These are phyloP conservation scores for Suillus lakei DNA, from an alignment of 768 basidiomycete species.

Conservation along the genomic window DNA sequence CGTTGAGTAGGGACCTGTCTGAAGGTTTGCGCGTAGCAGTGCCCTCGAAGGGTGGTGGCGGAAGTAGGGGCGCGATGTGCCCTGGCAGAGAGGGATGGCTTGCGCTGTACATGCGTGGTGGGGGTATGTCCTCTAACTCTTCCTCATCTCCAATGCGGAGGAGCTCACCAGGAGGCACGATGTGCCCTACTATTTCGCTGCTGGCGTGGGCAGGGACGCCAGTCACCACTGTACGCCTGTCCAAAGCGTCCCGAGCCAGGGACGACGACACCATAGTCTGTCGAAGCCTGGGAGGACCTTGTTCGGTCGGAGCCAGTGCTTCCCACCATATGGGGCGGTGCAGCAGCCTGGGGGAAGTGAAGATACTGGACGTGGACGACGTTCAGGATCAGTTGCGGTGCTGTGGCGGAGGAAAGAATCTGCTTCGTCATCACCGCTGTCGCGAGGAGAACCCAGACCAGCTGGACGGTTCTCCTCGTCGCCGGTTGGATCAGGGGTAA, in stretches of 20 bases:
- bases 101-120: slow-evolving; percentile 34
- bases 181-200: slow-evolving; percentile 38
- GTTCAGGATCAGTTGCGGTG: slow-evolving; percentile 23
- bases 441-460: slow-evolving; percentile 72
- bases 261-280: slow-evolving; percentile 40
- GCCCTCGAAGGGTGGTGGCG: slow-evolving; percentile 43
- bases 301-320: slow-evolving; percentile 44
- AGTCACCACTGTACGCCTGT: slow-evolving; percentile 34
- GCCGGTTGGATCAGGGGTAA: slow-evolving; percentile 31
- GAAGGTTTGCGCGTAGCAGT: slow-evolving; percentile 30
- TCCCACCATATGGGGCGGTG: slow-evolving; percentile 41
- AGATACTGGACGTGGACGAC: slow-evolving; percentile 22
- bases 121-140: slow-evolving; percentile 21
- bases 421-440: slow-evolving; percentile 72
- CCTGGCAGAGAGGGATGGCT: slow-evolving; percentile 32
- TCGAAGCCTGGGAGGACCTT: slow-evolving; percentile 43
- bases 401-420: slow-evolving; percentile 64
- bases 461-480: slow-evolving; percentile 42
- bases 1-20: slow-evolving; percentile 27
- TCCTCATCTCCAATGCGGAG: slow-evolving; percentile 40
- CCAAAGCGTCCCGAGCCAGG: slow-evolving; percentile 38
- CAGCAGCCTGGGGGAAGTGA: slow-evolving; percentile 37
- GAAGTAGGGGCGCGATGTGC: slow-evolving; percentile 39
- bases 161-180: slow-evolving; percentile 42
- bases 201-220: slow-evolving; percentile 29